Base-by-base conservation (phyloP, 176 grass and related monocot genomes). In the Musa acuminata region DNA sequence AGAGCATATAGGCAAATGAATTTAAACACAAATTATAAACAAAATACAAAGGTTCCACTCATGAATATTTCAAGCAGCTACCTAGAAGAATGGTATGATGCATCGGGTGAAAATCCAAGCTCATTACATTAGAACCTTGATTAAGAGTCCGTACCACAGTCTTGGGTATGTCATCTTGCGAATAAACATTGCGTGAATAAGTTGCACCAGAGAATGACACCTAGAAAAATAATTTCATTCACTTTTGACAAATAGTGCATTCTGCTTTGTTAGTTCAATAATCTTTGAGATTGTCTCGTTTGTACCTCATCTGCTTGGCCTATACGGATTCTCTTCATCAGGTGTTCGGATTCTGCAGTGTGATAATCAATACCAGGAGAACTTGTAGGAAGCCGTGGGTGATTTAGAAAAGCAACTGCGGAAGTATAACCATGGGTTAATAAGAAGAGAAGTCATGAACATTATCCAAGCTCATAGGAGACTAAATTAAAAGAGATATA, bases 51-150 rank as follows among this genome's bases (percentile, higher is more conserved):
- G 9, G 1, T 73, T 54, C 43, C 35, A 13, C 4, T 8, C 8
- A 1, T 52, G 49, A 71, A n/a, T 52, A 60, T 51, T 72, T 19
- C 24, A 25, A 83, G 25, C 29, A 71, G 62, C 53, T 79, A 99
- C 96, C 96, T 83, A 99, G 78, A 87, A 99, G 96, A 82, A 99
- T 86, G 57, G 91, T 99, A 83, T 99, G 96, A 79, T 99, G 96
- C 78, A 81, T 53, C 19, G 96, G 96, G 74, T 99, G 91, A 67
- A 99, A 99, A 85, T 99, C 91, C 76, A 99, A 80, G 86, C 96
- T 99, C 96, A 92, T 89, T 49, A 99, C 96, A 81, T 91, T 99
- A 53, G 96, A 95, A 72, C 96, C 96, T 78, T 99, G 96, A 87
- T 85, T 94, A 79, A 99, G 91, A 74, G 84, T 95, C 25, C 96